Evolutionary conservation across 1,284 basidiomycete species (phyloP), one percentile per base, ranked within the genome.

Genomic region (Moesziomyces aphidis): DNA sequence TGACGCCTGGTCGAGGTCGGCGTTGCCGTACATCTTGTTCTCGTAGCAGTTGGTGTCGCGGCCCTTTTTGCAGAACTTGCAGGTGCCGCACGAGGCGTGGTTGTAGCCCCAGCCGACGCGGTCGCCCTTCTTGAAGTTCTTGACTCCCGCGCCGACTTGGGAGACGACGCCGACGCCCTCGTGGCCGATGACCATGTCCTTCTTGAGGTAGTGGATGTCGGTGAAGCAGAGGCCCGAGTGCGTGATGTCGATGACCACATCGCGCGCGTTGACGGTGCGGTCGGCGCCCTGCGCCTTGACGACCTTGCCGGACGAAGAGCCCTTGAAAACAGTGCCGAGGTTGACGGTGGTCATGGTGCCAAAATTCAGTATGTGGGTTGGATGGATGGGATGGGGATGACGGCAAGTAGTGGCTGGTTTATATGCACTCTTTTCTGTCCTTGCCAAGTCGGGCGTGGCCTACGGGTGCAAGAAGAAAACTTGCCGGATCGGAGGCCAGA

Each of bases 71-170:
- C 81, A 83, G 23, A 80, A 64, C 61, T 79, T 64, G 62, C 81
- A 83, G 44, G 55, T 67, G 42, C 71, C 67, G 53, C 80, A 82
- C n/a, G 71, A 60, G 34, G 66, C 55, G 69, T 80, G 80, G 66
- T 76, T 74, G 74, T 83, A 83, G 39, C 81, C 80, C 76, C 78
- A 83, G 22, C 82, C 82, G 13, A 80, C 80, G 43, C 77, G 77
- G 57, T 79, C 80, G 36, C 80, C 80, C 24, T 66, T 72, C 58
- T 81, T 80, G 59, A 80, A 55, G 50, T 61, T 28, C 31, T 54
- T 73, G 15, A 82, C 80, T 0, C 66, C 58, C 10, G 67, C n/a
- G 19, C 80, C 81, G 44, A 82, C 75, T 19, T 75, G 64, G n/a
- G 79, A 74, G 49, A 83, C 74, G 61, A 82, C 48, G 49, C 82